These are phyloP conservation scores for Alternaria gaisen DNA, from an alignment of 2,329 filamentous ascomycete species.

Conservation along the genomic window DNA sequence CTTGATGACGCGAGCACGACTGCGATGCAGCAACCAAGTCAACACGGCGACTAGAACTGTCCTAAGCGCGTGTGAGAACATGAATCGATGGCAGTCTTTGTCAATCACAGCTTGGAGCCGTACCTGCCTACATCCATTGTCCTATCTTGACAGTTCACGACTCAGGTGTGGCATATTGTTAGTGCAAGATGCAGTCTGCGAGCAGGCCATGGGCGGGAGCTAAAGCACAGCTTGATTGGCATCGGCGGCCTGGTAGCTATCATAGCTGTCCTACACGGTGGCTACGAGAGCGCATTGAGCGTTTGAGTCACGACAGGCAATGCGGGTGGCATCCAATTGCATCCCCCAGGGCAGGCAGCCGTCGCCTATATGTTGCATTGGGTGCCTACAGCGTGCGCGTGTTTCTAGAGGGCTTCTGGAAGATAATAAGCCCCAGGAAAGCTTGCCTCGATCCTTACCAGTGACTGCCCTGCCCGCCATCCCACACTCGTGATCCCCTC, in stretches of 20 bases:
- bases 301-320: slow-evolving; percentile 11
- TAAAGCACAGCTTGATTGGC: slow-evolving; percentile 22
- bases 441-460: slow-evolving; percentile 27
- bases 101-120: background rate
- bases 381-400: slow-evolving; percentile 9
- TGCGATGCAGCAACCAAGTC: background rate
- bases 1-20: slow-evolving; percentile 6
- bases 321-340: slow-evolving; percentile 24
- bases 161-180: background rate
- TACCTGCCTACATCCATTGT: slow-evolving; percentile 2
- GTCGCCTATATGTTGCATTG: slow-evolving; percentile 8
- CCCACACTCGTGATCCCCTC: slow-evolving; percentile 24
- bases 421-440: slow-evolving; percentile 31
- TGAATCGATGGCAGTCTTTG: too few relatives aligned
- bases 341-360: slow-evolving; percentile 15
- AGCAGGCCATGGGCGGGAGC: slow-evolving; percentile 26
- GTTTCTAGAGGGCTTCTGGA: slow-evolving; percentile 45
- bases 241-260: background rate
- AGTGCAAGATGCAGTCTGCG: background rate
- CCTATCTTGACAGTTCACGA: background rate
- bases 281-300: background rate
- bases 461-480: slow-evolving; percentile 26
- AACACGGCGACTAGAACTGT: background rate
- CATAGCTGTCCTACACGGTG: slow-evolving; percentile 12
- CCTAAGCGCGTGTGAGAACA: too few relatives aligned